Base-by-base conservation (phyloP, 2,329 filamentous ascomycete species). In the Ophiostoma triangulosporum region DNA sequence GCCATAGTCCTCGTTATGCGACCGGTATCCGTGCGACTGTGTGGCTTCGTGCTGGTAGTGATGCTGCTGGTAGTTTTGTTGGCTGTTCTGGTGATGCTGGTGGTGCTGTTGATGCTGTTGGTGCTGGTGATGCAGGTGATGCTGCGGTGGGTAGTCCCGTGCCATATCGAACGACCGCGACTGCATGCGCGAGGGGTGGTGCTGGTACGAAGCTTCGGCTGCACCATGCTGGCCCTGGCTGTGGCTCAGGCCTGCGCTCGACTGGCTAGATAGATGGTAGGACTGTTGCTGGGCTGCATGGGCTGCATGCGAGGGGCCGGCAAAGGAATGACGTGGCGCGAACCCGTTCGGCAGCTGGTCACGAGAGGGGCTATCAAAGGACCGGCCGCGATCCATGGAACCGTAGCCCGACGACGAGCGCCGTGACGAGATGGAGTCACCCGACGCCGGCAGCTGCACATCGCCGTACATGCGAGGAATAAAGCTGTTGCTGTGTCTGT, bases 1-100 rank as follows among this genome's bases (percentile, higher is more conserved):
- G 38, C 6, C 12, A 20, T 43, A 43, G 7, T 43, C 38, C 14
- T 12, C 20, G 38, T 9, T 22, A 6, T 11, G 11, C 20, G 20
- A 5, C 6, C 6, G 20, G 20, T 24, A 24, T 2, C 17, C 36
- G 17, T 40, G 36, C 9, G 36, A 22, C 7, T 40, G 36, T 12
- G 48, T 20, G 6, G 26, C 24, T 9, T 11, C 4, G 17, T 48
- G 46, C 11, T 31, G 29, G n/a, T 69, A 71, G 31, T 76, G n/a
- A 22, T 22, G 12, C 9, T 46, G 31, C 9, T 36, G 53, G n/a
- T n/a, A n/a, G n/a, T n/a, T n/a, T n/a, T n/a, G n/a, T 11, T 48
- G 49, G 31, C 26, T 48, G 31, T n/a, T 14, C 5, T 52, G 38
- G 17, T 52, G 29, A 14, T 49, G 53, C 20, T 45, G 40, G 1